Percentiles rank a stretch among this genome's conserved stretches.
phyloP scores from a whole-genome alignment of 352 stramenopile species.

The Globisporangium heterothallicum region DNA sequence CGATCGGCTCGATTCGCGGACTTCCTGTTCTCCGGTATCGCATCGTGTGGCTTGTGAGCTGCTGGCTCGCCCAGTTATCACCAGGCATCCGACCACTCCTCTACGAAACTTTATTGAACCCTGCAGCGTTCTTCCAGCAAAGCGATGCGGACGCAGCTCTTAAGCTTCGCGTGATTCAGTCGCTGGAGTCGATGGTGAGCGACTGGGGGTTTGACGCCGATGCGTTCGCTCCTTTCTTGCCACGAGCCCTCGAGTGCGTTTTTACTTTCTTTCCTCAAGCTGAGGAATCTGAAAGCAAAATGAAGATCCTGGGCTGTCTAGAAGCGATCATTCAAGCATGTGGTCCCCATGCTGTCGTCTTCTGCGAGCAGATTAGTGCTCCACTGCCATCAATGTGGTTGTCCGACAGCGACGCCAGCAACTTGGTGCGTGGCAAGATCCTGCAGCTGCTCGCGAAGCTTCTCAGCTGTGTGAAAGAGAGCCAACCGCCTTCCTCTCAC shows the following conservation, averaged over 20 bases:
- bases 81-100: conserved; percentile 60
- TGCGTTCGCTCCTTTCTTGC: conserved; percentile 63
- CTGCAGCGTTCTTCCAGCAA: conserved; percentile 24
- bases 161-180: conserved; percentile 69
- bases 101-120: conserved; percentile 68
- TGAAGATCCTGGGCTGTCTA: conserved; percentile 71
- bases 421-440: conserved; percentile 79
- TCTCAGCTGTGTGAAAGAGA: conserved; percentile 50
- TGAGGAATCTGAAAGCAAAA: conserved; percentile 66
- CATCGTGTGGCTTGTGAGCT: conserved; percentile 84
- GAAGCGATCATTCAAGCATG: conserved; percentile 69
- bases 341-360: conserved; percentile 34
- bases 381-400: conserved; percentile 70
- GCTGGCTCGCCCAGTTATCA: conserved; percentile 80
- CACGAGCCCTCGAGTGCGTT: conserved; percentile 50
- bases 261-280: conserved; percentile 65
- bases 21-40: conserved; percentile 68
- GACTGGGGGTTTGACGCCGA: conserved; percentile 81
- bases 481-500: conserved; percentile 1
- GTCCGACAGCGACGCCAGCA: conserved; percentile 63
- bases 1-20: conserved; percentile 32
- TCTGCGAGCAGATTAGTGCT: conserved; percentile 61
- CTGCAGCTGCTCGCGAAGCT: conserved; percentile 69
- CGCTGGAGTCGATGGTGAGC: conserved; percentile 70
- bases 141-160: conserved; percentile 47